phyloP scores from a whole-genome alignment of 2,329 filamentous ascomycete genomes.

The Dryadomyces quercus-mongolicae region DNA sequence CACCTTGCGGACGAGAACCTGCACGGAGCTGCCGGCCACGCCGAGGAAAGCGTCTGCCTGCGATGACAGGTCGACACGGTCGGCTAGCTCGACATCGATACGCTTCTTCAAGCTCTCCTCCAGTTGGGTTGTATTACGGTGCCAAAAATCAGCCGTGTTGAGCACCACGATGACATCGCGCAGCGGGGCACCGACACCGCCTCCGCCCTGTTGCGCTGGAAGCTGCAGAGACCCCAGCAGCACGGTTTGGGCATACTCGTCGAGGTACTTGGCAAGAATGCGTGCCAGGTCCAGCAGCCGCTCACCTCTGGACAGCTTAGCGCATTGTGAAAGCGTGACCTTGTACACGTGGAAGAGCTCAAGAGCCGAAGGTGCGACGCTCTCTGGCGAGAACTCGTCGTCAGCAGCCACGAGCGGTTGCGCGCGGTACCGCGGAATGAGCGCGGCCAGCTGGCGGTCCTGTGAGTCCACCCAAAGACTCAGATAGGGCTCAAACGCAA shows the following conservation, averaged over 20 bases:
- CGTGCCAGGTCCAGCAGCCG: slow-evolving; percentile 73
- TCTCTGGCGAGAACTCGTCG: slow-evolving; percentile 83
- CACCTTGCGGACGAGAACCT: slow-evolving; percentile 72
- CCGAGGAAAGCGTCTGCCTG: slow-evolving; percentile 94
- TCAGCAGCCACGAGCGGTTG: slow-evolving; percentile 71
- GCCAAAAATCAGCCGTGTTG: slow-evolving; percentile 97
- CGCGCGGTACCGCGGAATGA: slow-evolving; percentile 79
- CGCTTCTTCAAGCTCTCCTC: slow-evolving; percentile 90
- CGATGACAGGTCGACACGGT: slow-evolving; percentile 75
- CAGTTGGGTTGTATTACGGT: slow-evolving; percentile 80
- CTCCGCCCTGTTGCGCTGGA: not conserved
- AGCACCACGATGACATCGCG: slow-evolving; percentile 77
- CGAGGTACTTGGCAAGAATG: slow-evolving; percentile 83
- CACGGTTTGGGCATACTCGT: slow-evolving; percentile 91
- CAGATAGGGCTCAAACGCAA: slow-evolving; percentile 93
- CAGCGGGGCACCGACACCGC: slow-evolving; percentile 23
- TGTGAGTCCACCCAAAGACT: slow-evolving; percentile 96
- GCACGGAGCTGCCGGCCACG: slow-evolving; percentile 77
- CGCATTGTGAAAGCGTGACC: slow-evolving; percentile 82
- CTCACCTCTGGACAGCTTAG: slow-evolving; percentile 86
- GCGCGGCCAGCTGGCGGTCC: slow-evolving; percentile 69
- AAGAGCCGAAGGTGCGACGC: slow-evolving; percentile 86
- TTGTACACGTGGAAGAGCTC: slow-evolving; percentile 98
- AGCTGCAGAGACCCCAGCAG: slow-evolving; percentile 56
- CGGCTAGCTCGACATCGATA: slow-evolving; percentile 66